Evolutionary conservation across 768 basidiomycete genomes (phyloP).

Genomic region (Ramaria rubella): DNA sequence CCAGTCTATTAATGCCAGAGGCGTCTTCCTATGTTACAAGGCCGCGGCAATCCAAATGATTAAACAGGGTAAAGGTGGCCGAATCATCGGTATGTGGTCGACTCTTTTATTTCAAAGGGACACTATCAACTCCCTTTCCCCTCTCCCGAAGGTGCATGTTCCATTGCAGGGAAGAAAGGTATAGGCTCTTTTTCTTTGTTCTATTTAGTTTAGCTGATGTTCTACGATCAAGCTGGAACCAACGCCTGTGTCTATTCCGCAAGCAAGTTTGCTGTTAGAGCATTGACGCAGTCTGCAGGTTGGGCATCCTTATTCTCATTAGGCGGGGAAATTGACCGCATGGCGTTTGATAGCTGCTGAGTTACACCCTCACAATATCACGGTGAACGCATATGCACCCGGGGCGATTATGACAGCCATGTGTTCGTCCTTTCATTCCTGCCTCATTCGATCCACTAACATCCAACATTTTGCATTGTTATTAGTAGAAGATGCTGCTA

Average conservation of each 20-base stretch:
- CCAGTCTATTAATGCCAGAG: slow-evolving; percentile 48
- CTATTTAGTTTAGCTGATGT: background rate
- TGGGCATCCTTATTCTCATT: background rate
- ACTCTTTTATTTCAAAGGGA: slow-evolving; percentile 2
- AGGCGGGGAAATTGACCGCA: too few relatives aligned
- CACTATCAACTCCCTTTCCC: too few relatives aligned
- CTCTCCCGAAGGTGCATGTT: slow-evolving; percentile 28
- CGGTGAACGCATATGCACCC: slow-evolving; percentile 30
- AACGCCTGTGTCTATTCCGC: slow-evolving; percentile 24
- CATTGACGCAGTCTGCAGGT: slow-evolving; percentile 31
- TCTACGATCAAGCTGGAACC: background rate
- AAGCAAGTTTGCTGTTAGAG: slow-evolving; percentile 38
- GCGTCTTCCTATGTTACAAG: slow-evolving; percentile 56
- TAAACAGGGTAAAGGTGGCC: slow-evolving; percentile 41
- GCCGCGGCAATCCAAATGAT: slow-evolving; percentile 60
- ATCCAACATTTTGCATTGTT: background rate
- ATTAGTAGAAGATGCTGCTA: background rate
- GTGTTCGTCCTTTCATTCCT: slow-evolving; percentile 18
- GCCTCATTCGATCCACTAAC: background rate
- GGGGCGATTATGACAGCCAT: slow-evolving; percentile 25
- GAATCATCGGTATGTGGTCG: slow-evolving; percentile 44
- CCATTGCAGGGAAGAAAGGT: slow-evolving; percentile 30
- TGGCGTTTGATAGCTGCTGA: slow-evolving; percentile 24
- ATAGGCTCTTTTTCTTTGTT: background rate
- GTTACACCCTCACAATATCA: slow-evolving; percentile 24